A percentile compares a stretch with the other conserved stretches of the same genome.
Evolutionary conservation across 495 filamentous ascomycete species (phyloP).

Genomic region (Letharia columbiana): DNA sequence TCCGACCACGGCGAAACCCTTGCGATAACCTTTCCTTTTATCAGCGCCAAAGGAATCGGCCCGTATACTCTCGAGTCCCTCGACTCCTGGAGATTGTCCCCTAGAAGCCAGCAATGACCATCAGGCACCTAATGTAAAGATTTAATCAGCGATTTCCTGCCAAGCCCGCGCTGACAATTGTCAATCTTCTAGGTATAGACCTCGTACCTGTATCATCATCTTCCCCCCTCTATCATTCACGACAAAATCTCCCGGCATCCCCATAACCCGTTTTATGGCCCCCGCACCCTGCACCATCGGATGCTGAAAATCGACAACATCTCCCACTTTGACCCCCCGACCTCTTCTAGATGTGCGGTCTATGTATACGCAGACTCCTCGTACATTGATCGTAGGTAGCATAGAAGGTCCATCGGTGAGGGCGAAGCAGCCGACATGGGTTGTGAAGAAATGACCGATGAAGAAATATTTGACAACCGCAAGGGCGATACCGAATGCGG

Average conservation of each 20-base stretch:
- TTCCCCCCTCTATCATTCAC: conserved; percentile 45
- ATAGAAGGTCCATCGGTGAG: conserved; percentile 61
- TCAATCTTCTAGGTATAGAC: background rate
- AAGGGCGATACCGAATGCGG: background rate
- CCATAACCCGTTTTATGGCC: conserved; percentile 74
- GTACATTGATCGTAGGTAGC: conserved; percentile 64
- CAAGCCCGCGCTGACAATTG: background rate
- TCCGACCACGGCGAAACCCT: conserved; percentile 46
- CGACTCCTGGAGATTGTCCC: conserved; percentile 78
- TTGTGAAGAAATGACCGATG: conserved; percentile 49
- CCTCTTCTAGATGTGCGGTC: conserved; percentile 58
- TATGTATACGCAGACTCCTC: conserved; percentile 60
- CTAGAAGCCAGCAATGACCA: conserved; percentile 81
- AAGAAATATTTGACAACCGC: conserved; percentile 34
- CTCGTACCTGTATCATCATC: conserved; percentile 68
- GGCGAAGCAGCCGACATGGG: conserved; percentile 44
- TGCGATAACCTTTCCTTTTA: conserved; percentile 79
- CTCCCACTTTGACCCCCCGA: conserved; percentile 63
- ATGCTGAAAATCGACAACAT: conserved; percentile 69
- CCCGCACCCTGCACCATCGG: conserved; percentile 55
- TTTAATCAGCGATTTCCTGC: background rate
- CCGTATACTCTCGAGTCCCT: conserved; percentile 81
- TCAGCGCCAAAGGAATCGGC: conserved; percentile 71
- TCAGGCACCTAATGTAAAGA: conserved; percentile 55
- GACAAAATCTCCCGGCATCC: conserved; percentile 87